Base-by-base conservation (phyloP, 2,329 filamentous ascomycete species). In the Fusarium stilboides region DNA sequence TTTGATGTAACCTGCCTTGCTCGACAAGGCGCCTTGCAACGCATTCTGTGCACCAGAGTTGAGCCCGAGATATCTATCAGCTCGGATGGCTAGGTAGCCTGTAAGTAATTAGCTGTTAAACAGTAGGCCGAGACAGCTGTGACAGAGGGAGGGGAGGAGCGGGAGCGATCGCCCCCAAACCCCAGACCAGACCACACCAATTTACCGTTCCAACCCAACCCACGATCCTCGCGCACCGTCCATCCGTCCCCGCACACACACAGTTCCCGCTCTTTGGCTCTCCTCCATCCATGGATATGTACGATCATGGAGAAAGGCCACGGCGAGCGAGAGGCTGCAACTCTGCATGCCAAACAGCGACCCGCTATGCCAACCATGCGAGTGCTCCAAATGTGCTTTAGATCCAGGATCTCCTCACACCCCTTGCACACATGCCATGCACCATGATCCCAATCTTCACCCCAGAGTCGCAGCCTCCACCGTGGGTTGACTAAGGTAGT, bases 161-260 rank as follows among this genome's bases (percentile, higher is more conserved):
- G 76, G 76, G 76, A 77, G 61, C 74, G 76, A 77, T 77, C 75
- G 74, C 69, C 73, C 73, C 73, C 65, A 72, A 70, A 74, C 73
- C 73, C 74, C 71, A 69, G 72, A 75, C 74, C 71, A 69, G 72
- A 75, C 68, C 53, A 71, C 70, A 72, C 74, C 74, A 74, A 63
- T 58, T 62, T 59, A 42, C 20, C 49, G 56, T 53, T 44, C 54
- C 53, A 53, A 59, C 47, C 51, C 52, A 57, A 57, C 40, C 45
- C 61, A 70, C 61, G 57, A 65, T 62, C 60, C 45, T 61, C 61
- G 37, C 49, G 57, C 61, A 50, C 52, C 49, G 33, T 55, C 60
- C 52, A 43, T 34, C 65, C 19, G 55, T 54, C 65, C 65, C 55
- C 63, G 58, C 69, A 62, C 53, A 65, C 56, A 69, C 70, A 62